Base-by-base conservation (phyloP, 2,329 filamentous ascomycete species). In the Monosporascus sp. region DNA sequence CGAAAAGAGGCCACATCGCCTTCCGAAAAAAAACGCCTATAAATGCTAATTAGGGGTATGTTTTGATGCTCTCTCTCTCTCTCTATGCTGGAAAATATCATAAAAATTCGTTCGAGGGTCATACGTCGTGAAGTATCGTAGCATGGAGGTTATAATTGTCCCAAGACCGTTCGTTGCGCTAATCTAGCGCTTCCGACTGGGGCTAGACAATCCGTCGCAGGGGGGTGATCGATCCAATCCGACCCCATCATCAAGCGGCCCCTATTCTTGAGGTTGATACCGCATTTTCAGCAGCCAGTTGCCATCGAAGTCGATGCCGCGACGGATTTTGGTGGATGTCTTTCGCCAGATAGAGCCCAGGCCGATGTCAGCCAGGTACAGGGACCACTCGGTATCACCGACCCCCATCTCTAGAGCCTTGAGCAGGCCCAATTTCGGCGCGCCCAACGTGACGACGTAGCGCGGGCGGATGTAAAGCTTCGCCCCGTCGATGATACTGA, bases 361-460 rank as follows among this genome's bases (percentile, higher is more conserved):
- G 0, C 94, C 93, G 59, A 97, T 87, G 68, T 99, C 94, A 2
- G 87, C 91, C 14, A 97, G 83, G 66, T 85, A 90, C 1, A 97
- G 75, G 51, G 87, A 84, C 91, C 92, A 96, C 54, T 83, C 78
- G 17, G 76, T 76, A 9, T 71, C 65, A 3, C 76, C 80, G 47
- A 82, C 78, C 0, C 80, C 83, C 6, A 80, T 80, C 22, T 84
- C 80, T 59, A 96, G 78, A 0, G 89, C 90, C 63, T 90, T 88
- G 7, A 97, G 72, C 2, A 97, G 74, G 0, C 94, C 94, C 3
- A 84, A 85, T 66, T 96, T 91, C 0, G 94, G 93, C 2, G 90
- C 91, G 1, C 90, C 93, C 51, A 97, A 83, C 31, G 89, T 87
- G 3, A 96, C 86, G 24, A 97, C 86, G 56, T 88, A 91, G 52